Evolutionary conservation across 495 filamentous ascomycete species (phyloP).

Genomic region (Massariosphaeria phaeospora): DNA sequence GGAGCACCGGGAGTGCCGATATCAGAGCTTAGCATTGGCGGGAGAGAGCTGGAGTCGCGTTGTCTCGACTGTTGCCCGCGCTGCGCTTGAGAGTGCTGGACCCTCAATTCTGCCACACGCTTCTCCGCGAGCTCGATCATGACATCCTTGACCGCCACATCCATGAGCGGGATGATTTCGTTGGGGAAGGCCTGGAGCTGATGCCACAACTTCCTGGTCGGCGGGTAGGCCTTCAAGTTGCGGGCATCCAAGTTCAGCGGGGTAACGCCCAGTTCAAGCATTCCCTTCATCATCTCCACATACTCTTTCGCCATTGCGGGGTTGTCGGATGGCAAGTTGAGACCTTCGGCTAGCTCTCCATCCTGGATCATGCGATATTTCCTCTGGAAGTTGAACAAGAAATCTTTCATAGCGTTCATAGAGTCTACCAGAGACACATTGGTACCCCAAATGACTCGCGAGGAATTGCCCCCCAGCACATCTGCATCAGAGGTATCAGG

Average conservation of each 20-base stretch:
- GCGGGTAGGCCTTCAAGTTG: slow-evolving; percentile 89
- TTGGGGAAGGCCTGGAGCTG: slow-evolving; percentile 88
- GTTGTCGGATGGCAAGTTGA: slow-evolving; percentile 52
- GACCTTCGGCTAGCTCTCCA: slow-evolving; percentile 65
- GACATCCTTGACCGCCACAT: slow-evolving; percentile 84
- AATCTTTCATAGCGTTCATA: slow-evolving; percentile 80
- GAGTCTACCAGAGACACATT: slow-evolving; percentile 91
- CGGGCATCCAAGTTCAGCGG: slow-evolving; percentile 81
- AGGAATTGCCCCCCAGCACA: slow-evolving; percentile 71
- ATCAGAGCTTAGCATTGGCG: slow-evolving; percentile 71
- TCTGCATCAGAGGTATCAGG: slow-evolving; percentile 89
- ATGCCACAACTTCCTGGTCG: slow-evolving; percentile 90
- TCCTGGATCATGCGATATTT: slow-evolving; percentile 91
- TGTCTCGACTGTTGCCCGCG: slow-evolving; percentile 39
- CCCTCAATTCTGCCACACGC: slow-evolving; percentile 66
- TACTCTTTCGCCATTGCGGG: slow-evolving; percentile 69
- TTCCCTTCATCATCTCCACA: slow-evolving; percentile 77
- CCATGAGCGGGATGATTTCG: slow-evolving; percentile 95
- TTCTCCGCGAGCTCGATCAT: slow-evolving; percentile 86
- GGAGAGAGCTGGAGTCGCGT: slow-evolving; percentile 62
- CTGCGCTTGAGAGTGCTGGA: slow-evolving; percentile 50
- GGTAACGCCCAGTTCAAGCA: slow-evolving; percentile 77
- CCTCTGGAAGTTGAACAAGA: slow-evolving; percentile 78
- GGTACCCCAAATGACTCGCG: slow-evolving; percentile 91
- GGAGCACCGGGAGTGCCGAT: slow-evolving; percentile 40